These are phyloP conservation scores for Hortaea werneckii DNA, from an alignment of 2,329 filamentous ascomycete genomes.

Conservation along the genomic window DNA sequence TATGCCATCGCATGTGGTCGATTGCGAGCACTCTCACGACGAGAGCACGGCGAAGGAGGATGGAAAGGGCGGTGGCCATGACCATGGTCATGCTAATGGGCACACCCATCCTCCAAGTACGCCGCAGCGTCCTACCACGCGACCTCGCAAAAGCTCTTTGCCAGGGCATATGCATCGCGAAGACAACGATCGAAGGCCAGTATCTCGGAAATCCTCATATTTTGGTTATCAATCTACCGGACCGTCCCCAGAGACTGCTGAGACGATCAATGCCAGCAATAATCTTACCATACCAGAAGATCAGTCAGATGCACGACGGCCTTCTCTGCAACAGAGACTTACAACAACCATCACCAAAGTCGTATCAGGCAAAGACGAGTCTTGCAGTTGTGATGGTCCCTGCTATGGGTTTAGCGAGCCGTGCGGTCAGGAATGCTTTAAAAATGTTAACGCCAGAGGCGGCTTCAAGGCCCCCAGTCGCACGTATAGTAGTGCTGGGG, in stretches of 20 bases:
- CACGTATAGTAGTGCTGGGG: constrained; percentile 11
- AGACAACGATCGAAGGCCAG: constrained; percentile 4
- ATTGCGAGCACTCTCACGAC: constrained; percentile 66
- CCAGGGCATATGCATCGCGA: constrained; percentile 8
- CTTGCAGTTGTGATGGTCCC: constrained; percentile 48
- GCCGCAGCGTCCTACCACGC: constrained; percentile 9
- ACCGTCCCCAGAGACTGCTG: not conserved
- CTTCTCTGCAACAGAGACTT: constrained; percentile 32
- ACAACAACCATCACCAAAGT: constrained; percentile 39
- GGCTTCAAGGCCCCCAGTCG: constrained; percentile 15
- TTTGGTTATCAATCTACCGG: not conserved
- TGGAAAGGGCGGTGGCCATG: constrained; percentile 15
- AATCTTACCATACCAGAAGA: not conserved
- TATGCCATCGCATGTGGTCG: constrained; percentile 69
- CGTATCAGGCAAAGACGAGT: constrained; percentile 27
- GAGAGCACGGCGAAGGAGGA: constrained; percentile 35
- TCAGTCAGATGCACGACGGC: constrained; percentile 15
- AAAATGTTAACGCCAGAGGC: constrained; percentile 34
- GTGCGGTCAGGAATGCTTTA: constrained; percentile 52
- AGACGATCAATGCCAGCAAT: not conserved
- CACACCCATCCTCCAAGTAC: constrained; percentile 16
- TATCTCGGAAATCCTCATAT: constrained; percentile 3
- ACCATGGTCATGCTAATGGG: constrained; percentile 17
- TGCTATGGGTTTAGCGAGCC: constrained; percentile 54
- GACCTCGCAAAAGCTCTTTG: constrained; percentile 10